phyloP scores from a whole-genome alignment of 306 rosid species.

The Fagus sylvatica region DNA sequence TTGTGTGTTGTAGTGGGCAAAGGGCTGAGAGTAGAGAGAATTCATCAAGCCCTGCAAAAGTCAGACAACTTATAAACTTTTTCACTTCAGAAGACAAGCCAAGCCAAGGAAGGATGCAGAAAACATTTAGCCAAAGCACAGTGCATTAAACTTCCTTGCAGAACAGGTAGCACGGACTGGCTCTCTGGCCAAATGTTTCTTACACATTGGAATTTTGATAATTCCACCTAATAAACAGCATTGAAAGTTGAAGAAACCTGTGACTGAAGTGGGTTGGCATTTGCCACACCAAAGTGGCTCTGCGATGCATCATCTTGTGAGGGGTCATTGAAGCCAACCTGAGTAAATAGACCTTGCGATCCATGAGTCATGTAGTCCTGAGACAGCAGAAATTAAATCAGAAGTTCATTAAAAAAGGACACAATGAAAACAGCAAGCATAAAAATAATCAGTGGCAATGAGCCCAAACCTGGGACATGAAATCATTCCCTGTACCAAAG shows the following conservation, averaged over 20 bases:
- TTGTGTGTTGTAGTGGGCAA: conserved; percentile 92
- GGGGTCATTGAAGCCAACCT: conserved; percentile 88
- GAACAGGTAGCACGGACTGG: background rate
- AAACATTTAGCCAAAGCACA: conserved; percentile 6
- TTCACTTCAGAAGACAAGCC: background rate
- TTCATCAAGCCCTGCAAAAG: conserved; percentile 71
- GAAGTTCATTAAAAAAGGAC: conserved; percentile 3
- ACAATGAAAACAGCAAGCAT: background rate
- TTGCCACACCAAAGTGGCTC: conserved; percentile 73
- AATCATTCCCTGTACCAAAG: conserved; percentile 92
- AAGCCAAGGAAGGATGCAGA: background rate
- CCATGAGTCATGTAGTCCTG: conserved; percentile 98
- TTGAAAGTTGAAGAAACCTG: conserved; percentile 60
- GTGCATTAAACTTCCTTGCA: background rate
- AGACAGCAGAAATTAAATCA: conserved; percentile 9
- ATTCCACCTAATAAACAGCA: conserved; percentile 8
- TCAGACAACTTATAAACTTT: conserved; percentile 5
- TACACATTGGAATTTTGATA: background rate
- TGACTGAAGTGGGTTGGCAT: conserved; percentile 87
- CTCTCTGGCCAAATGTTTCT: background rate
- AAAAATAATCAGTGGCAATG: background rate
- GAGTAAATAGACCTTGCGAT: conserved; percentile 90
- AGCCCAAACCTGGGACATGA: conserved; percentile 89
- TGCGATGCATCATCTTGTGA: conserved; percentile 88
- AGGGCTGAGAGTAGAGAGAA: conserved; percentile 95